Evolutionary conservation across 2,329 filamentous ascomycete genomes (phyloP).

Genomic region (Colletotrichum noveboracense): DNA sequence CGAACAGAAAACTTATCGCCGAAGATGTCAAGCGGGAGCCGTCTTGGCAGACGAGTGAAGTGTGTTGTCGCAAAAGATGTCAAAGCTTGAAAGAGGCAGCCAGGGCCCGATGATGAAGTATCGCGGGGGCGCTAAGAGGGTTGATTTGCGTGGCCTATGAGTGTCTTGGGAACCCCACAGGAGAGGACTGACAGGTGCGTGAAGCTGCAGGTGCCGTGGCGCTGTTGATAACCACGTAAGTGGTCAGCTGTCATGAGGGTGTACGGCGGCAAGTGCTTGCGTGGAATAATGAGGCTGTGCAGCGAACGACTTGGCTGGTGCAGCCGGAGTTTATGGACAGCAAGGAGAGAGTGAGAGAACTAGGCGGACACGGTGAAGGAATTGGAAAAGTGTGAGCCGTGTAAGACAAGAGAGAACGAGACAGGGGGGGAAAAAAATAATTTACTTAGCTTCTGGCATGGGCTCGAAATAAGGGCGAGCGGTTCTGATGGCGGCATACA

Average conservation of each 20-base stretch:
- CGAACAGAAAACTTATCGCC: background rate
- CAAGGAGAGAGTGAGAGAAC: background rate
- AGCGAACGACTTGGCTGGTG: background rate
- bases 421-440: no score
- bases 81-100: background rate
- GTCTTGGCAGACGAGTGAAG: background rate
- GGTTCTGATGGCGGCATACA: background rate
- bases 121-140: background rate
- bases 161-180: background rate
- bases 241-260: background rate
- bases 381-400: background rate
- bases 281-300: slow-evolving; percentile 23
- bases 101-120: background rate
- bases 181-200: background rate
- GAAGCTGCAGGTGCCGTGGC: slow-evolving; percentile 4
- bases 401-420: background rate
- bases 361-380: background rate
- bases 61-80: background rate
- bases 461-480: background rate
- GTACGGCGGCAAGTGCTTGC: slow-evolving; percentile 15
- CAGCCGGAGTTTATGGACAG: background rate
- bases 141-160: slow-evolving; percentile 9
- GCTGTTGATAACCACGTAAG: slow-evolving; percentile 1
- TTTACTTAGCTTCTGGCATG: background rate
- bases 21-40: background rate